These are phyloP conservation scores for Trametes gibbosa DNA, from an alignment of 768 basidiomycete genomes.

Conservation along the genomic window DNA sequence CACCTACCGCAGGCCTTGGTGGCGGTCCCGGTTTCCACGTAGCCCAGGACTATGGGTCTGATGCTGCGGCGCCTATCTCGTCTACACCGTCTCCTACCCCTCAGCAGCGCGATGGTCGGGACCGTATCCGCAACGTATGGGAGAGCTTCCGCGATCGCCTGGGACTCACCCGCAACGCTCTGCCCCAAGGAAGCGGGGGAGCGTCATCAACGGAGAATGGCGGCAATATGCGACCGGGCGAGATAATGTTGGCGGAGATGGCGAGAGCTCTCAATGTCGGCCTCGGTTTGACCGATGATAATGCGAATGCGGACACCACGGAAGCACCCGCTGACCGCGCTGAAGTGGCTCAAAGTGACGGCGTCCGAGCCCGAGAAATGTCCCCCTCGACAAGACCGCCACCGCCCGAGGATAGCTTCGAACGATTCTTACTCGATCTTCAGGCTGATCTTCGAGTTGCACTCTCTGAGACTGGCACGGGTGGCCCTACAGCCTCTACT, in stretches of 20 bases:
- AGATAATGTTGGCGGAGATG: constrained; percentile 78
- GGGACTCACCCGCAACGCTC: constrained; percentile 37
- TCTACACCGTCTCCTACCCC: background rate
- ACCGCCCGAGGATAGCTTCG: constrained; percentile 68
- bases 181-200: background rate
- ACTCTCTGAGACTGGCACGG: constrained; percentile 40
- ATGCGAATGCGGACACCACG: background rate
- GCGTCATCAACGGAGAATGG: background rate
- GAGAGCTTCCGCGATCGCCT: constrained; percentile 65
- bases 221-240: constrained; percentile 49
- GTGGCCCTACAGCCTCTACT: background rate
- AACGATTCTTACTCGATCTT: constrained; percentile 75
- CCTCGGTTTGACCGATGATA: constrained; percentile 36
- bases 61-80: constrained; percentile 1
- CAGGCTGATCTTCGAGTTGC: constrained; percentile 70
- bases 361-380: background rate
- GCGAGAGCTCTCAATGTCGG: constrained; percentile 77
- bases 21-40: constrained; percentile 31
- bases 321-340: background rate
- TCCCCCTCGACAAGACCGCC: constrained; percentile 17
- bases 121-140: constrained; percentile 64
- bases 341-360: background rate
- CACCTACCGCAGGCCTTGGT: constrained; percentile 37
- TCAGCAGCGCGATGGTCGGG: constrained; percentile 24
- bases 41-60: constrained; percentile 21